Conservation (phyloP, 352 stramenopile species). For the Phytophthora uliginosa region DNA sequence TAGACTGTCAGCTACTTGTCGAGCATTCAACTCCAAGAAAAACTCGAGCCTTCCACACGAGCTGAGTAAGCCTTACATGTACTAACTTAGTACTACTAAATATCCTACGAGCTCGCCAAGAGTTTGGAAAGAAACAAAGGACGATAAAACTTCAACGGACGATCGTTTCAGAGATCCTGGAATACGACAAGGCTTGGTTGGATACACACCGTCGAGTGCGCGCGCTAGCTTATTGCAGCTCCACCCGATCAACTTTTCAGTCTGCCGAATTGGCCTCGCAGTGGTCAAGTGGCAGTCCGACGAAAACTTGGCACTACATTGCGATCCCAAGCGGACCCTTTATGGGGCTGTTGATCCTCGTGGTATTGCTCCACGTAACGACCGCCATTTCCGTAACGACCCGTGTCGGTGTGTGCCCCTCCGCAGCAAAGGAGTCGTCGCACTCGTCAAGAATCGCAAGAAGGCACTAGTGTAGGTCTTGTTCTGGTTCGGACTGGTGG, state of each 20-base stretch:
- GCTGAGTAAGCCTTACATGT: background rate
- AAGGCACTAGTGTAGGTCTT: background rate
- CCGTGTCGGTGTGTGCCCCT: conserved; percentile 2
- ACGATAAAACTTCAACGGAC: background rate
- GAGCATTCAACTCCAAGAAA: background rate
- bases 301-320: no score
- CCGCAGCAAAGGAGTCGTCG: conserved; percentile 1
- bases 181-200: background rate
- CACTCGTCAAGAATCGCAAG: conserved; percentile 20
- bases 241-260: background rate
- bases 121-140: background rate
- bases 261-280: background rate
- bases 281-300: background rate
- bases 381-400: conserved; percentile 18
- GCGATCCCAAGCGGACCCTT: background rate
- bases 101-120: background rate
- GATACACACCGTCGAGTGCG: background rate
- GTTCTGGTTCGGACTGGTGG: background rate
- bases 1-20: background rate
- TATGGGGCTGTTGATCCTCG: background rate
- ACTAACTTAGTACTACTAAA: no score
- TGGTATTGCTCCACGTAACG: background rate
- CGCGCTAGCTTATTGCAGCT: background rate
- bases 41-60: background rate
- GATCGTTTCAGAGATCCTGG: background rate